Evolutionary conservation across 306 rosid genomes (phyloP).

Genomic region (Betula pendula): DNA sequence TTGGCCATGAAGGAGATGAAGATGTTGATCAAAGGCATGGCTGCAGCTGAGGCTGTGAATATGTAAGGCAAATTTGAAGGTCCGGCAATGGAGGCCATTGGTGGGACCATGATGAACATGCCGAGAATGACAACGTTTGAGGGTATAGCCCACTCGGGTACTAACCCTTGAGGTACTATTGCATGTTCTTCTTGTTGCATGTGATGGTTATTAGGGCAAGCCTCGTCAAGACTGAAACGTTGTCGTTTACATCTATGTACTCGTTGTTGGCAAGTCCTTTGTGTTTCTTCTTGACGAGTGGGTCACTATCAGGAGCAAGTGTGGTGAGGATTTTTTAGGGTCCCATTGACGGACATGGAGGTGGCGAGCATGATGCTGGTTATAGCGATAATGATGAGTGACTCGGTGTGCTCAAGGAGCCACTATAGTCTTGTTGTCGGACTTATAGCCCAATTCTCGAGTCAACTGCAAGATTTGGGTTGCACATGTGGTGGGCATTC

Average conservation of each 20-base stretch:
- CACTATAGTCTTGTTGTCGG: slow-evolving; percentile 84
- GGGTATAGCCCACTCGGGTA: slow-evolving; percentile 74
- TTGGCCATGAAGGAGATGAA: slow-evolving; percentile 49
- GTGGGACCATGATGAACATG: slow-evolving; percentile 49
- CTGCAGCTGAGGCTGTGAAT: slow-evolving; percentile 40
- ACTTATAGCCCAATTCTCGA: slow-evolving; percentile 77
- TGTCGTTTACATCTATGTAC: slow-evolving; percentile 49
- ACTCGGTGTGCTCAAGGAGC: slow-evolving; percentile 75
- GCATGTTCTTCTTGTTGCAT: slow-evolving; percentile 26
- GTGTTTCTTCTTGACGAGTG: slow-evolving; percentile 45
- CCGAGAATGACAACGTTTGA: slow-evolving; percentile 54
- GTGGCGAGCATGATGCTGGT: slow-evolving; percentile 77
- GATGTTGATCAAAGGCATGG: slow-evolving; percentile 31
- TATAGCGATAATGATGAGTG: slow-evolving; percentile 78
- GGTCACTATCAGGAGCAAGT: slow-evolving; percentile 33
- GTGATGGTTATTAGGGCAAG: slow-evolving; percentile 28
- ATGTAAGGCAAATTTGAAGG: slow-evolving; percentile 52
- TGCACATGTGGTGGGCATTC: slow-evolving; percentile 85
- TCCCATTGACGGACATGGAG: slow-evolving; percentile 73
- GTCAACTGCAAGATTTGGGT: slow-evolving; percentile 80
- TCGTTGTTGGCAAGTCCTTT: slow-evolving; percentile 49
- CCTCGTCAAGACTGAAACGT: slow-evolving; percentile 57
- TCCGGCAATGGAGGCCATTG: slow-evolving; percentile 32
- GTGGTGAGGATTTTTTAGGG: slow-evolving; percentile 73
- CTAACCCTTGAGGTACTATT: slow-evolving; percentile 36